These are phyloP conservation scores for Solanum verrucosum DNA, from an alignment of 257 asterid species.

Conservation along the genomic window DNA sequence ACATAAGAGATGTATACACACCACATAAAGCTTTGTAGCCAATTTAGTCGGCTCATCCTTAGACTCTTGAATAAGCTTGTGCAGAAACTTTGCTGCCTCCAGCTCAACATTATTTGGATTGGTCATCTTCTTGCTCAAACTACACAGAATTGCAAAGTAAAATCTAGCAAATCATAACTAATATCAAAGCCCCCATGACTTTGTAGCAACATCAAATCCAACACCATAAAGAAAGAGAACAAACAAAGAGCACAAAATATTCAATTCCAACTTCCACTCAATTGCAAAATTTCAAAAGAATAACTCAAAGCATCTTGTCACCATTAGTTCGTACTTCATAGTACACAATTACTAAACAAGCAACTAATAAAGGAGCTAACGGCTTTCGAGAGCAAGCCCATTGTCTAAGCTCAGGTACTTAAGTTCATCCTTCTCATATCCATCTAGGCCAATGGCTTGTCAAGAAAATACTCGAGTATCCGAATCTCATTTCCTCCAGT, in stretches of 20 bases:
- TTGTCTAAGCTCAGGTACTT: not conserved
- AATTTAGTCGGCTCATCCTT: slow-evolving; percentile 92
- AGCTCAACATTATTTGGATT: slow-evolving; percentile 84
- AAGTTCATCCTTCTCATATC: not conserved
- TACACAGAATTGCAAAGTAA: not conserved
- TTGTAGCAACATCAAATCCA: not conserved
- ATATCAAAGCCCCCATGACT: not conserved
- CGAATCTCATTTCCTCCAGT: not conserved
- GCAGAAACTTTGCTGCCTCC: slow-evolving; percentile 98
- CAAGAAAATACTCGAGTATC: not conserved
- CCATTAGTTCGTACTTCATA: not conserved
- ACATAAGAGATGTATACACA: slow-evolving; percentile 21
- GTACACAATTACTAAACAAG: not conserved
- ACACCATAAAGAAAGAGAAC: not conserved
- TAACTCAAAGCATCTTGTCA: not conserved
- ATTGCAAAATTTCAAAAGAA: not conserved
- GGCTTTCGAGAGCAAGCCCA: not conserved
- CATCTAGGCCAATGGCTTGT: not conserved
- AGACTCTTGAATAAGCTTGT: slow-evolving; percentile 94
- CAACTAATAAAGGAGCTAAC: not conserved
- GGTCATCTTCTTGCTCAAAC: slow-evolving; percentile 44
- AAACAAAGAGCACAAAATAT: not conserved
- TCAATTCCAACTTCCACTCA: not conserved
- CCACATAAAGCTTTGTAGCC: slow-evolving; percentile 98
- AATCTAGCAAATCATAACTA: not conserved